Percentiles rank a stretch among this genome's conserved stretches.
phyloP scores from a whole-genome alignment of 2,329 filamentous ascomycete genomes.

The Fusarium mangiferae region DNA sequence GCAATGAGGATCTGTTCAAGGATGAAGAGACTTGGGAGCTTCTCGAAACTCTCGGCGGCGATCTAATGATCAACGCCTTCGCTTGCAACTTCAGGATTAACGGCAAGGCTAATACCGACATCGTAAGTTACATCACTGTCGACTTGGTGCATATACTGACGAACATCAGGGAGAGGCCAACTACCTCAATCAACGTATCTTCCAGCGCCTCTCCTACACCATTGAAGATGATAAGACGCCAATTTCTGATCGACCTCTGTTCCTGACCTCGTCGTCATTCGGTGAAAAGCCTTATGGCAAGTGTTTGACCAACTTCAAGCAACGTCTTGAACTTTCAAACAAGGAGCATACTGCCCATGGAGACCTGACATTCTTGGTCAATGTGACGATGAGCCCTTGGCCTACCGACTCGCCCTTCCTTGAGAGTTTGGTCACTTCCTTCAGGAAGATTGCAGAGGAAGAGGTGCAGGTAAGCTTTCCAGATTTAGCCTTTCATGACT shows the following conservation, averaged over 20 bases:
- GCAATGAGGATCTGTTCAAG: not conserved
- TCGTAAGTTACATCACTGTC: not conserved
- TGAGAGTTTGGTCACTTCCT: not conserved
- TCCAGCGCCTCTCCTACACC: not conserved
- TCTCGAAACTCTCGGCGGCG: not conserved
- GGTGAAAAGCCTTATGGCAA: not conserved
- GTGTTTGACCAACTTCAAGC: not conserved
- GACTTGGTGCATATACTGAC: no score
- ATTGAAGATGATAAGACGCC: not conserved
- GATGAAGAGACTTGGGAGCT: not conserved
- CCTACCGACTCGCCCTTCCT: not conserved
- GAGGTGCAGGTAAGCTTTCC: not conserved
- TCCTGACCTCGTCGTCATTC: not conserved
- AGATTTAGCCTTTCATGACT: no score
- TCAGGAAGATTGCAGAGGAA: not conserved
- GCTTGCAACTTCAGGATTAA: not conserved
- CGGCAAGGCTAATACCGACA: not conserved
- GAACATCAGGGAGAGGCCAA: not conserved
- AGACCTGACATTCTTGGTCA: not conserved
- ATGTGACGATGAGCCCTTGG: constrained; percentile 1
- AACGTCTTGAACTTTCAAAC: not conserved
- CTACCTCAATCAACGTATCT: not conserved
- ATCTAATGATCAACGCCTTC: not conserved
- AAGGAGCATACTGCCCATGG: not conserved
- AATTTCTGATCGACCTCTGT: not conserved